These are phyloP conservation scores for Fusarium euwallaceae DNA, from an alignment of 2,329 filamentous ascomycete genomes.

Conservation along the genomic window DNA sequence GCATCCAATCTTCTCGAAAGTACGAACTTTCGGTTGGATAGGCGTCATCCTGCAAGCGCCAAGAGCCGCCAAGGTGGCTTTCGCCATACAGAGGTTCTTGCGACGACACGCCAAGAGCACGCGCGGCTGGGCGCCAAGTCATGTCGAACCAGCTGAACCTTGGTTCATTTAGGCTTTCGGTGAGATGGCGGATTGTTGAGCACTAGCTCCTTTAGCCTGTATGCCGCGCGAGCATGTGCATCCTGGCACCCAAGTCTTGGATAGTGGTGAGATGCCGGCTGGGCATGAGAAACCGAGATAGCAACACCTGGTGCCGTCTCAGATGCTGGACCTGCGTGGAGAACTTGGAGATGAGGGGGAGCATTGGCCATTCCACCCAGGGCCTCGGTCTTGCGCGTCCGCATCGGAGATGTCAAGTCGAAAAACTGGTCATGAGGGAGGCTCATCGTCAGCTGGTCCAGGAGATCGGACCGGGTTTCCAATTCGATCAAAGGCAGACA, in stretches of 20 bases:
- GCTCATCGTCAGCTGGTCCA: background rate
- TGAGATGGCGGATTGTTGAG: slow-evolving; percentile 35
- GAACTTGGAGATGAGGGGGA: slow-evolving; percentile 11
- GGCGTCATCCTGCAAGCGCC: slow-evolving; percentile 38
- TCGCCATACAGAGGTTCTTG: slow-evolving; percentile 31
- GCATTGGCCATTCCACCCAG: background rate
- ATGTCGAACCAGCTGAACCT: slow-evolving; percentile 39
- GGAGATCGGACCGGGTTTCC: slow-evolving; percentile 3
- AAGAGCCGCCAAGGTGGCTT: slow-evolving; percentile 37
- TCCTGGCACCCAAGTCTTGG: slow-evolving; percentile 13
- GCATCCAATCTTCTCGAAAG: slow-evolving; percentile 14
- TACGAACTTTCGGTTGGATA: slow-evolving; percentile 27
- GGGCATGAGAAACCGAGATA: background rate
- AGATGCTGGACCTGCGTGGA: background rate
- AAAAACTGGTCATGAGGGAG: background rate
- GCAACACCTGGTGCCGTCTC: background rate
- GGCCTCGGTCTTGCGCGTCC: slow-evolving; percentile 9
- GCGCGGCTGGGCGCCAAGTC: slow-evolving; percentile 28
- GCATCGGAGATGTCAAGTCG: slow-evolving; percentile 5
- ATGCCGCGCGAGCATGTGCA: slow-evolving; percentile 6
- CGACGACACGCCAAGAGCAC: slow-evolving; percentile 21
- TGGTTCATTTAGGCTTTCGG: slow-evolving; percentile 38
- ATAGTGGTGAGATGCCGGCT: slow-evolving; percentile 31
- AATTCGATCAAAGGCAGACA: slow-evolving; percentile 10
- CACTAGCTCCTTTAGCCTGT: slow-evolving; percentile 3